Evolutionary conservation across 345 rosid genomes (phyloP).

Genomic region (Citrus inodora): DNA sequence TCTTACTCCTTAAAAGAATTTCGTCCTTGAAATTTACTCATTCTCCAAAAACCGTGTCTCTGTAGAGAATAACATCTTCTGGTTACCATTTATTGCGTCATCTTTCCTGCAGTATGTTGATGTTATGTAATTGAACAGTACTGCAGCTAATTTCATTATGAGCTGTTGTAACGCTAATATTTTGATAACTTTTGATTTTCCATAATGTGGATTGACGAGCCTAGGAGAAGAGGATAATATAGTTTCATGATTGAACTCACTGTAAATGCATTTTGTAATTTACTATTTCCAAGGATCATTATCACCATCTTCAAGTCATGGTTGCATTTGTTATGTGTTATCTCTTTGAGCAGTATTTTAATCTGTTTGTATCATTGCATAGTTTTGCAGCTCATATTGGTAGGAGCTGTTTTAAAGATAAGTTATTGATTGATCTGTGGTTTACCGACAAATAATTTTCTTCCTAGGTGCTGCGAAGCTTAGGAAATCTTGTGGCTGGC

Average conservation of each 20-base stretch:
- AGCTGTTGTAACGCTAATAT: not conserved
- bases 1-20: too few relatives aligned
- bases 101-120: not conserved
- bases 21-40: too few relatives aligned
- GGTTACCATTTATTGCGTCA: not conserved
- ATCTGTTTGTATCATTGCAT: not conserved
- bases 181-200: not conserved
- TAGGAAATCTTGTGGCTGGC: constrained; percentile 91
- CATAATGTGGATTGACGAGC: not conserved
- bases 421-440: constrained; percentile 12
- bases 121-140: not conserved
- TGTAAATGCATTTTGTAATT: not conserved
- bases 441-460: constrained; percentile 15
- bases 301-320: not conserved
- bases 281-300: not conserved
- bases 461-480: constrained; percentile 72
- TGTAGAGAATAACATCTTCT: not conserved
- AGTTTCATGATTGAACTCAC: not conserved
- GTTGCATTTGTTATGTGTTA: not conserved
- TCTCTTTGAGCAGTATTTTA: not conserved
- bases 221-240: too few relatives aligned
- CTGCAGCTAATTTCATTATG: not conserved
- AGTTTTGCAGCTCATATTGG: not conserved
- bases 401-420: not conserved
- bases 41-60: not conserved